Evolutionary conservation across 805 yeast genomes (phyloP).

Genomic region (Torulaspora gathmanii): DNA sequence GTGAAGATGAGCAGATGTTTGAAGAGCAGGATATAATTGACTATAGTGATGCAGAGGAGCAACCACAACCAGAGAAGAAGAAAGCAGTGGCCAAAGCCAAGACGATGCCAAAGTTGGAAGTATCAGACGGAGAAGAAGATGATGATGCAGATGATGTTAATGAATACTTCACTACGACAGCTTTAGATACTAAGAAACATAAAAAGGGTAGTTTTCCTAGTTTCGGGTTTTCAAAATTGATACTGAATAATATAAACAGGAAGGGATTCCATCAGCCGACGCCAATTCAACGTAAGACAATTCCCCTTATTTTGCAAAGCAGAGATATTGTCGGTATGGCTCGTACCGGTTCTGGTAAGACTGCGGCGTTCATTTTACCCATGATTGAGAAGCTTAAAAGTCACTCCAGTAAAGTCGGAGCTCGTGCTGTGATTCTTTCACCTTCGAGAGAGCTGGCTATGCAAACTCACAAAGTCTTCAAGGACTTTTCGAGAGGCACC

Average conservation of each 20-base stretch:
- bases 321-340: constrained; percentile 99
- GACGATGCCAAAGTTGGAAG: constrained; percentile 38
- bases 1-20: constrained; percentile 6
- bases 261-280: constrained; percentile 95
- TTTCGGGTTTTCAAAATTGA: constrained; percentile 74
- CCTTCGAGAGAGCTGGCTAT: constrained; percentile 96
- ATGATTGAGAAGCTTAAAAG: constrained; percentile 77
- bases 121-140: constrained; percentile 47
- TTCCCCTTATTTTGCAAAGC: constrained; percentile 80
- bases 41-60: constrained; percentile 43
- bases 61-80: constrained; percentile 28
- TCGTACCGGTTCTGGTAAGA: constrained; percentile 97
- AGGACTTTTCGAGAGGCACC: constrained; percentile 80
- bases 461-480: constrained; percentile 84
- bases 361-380: constrained; percentile 94
- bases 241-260: constrained; percentile 63
- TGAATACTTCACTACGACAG: constrained; percentile 40
- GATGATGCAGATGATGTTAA: constrained; percentile 46
- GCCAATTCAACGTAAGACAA: constrained; percentile 94
- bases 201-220: constrained; percentile 81
- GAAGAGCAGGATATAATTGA: constrained; percentile 27
- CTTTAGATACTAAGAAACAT: constrained; percentile 30
- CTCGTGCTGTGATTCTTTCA: constrained; percentile 80
- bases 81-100: constrained; percentile 14
- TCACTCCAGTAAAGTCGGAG: constrained; percentile 84